Evolutionary conservation across 1,139 yeast species (phyloP).

Genomic region (Saccharomyces pastorianus): DNA sequence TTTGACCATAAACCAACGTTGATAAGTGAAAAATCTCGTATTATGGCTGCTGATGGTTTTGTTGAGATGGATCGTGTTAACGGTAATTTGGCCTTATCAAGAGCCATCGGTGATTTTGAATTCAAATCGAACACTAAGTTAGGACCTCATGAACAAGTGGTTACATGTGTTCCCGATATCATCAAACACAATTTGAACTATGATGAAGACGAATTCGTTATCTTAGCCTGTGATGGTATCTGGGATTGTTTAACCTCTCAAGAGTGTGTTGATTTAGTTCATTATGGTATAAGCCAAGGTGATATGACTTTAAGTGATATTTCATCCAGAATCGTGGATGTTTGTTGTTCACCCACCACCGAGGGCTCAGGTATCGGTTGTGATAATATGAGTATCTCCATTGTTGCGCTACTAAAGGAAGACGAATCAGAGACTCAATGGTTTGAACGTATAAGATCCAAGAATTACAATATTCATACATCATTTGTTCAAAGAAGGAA

Average conservation of each 20-base stretch:
- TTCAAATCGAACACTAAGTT: conserved; percentile 72
- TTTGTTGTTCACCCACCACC: conserved; percentile 89
- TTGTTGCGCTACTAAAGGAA: conserved; percentile 74
- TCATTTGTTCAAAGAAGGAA: conserved; percentile 38
- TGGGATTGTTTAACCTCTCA: conserved; percentile 97
- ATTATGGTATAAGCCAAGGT: conserved; percentile 76
- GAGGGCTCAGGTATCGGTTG: conserved; percentile 96
- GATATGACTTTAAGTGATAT: conserved; percentile 56
- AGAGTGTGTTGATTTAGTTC: conserved; percentile 86
- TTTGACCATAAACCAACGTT: conserved; percentile 95
- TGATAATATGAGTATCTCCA: conserved; percentile 92
- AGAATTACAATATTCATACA: conserved; percentile 40
- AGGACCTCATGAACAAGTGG: conserved; percentile 94
- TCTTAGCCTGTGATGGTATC: conserved; percentile 95
- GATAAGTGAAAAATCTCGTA: conserved; percentile 89
- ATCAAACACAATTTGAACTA: conserved; percentile 62
- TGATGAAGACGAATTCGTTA: conserved; percentile 73
- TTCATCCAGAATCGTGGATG: conserved; percentile 85
- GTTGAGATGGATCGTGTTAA: conserved; percentile 96
- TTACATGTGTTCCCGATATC: conserved; percentile 89
- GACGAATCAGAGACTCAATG: conserved; percentile 75
- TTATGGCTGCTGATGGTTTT: conserved; percentile 92
- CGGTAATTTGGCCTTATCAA: conserved; percentile 88
- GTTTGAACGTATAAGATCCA: conserved; percentile 62
- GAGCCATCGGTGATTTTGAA: conserved; percentile 97